Conservation (phyloP, 73 alveolate genomes). For the Tetrahymena malaccensis region DNA sequence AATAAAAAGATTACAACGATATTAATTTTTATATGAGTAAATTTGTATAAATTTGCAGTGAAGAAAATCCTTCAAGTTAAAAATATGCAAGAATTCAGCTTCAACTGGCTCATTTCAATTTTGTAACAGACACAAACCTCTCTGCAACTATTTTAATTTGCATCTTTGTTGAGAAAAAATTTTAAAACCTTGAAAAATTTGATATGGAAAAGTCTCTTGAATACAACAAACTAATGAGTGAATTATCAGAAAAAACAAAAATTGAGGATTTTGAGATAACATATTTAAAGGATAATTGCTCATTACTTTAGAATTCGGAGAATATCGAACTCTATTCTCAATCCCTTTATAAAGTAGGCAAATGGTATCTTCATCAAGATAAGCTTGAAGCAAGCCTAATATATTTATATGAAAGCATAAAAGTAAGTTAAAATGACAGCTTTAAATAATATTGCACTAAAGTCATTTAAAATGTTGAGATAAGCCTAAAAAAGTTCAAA, state of each 20-base stretch:
- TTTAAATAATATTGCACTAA: not conserved
- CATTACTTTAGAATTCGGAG: not conserved
- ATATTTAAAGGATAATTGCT: not conserved
- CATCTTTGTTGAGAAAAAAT: not conserved
- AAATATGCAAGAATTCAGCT: not conserved
- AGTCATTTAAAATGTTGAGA: not conserved
- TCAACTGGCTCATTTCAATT: not conserved
- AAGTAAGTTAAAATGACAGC: not conserved
- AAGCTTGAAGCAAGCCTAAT: not conserved
- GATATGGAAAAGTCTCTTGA: not conserved
- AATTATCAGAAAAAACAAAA: not conserved
- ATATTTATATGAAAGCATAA: not conserved
- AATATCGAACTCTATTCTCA: not conserved
- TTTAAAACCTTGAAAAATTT: not conserved
- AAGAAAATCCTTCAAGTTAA: not conserved
- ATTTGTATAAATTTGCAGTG: not conserved
- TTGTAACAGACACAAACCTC: not conserved
- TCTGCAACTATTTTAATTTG: not conserved
- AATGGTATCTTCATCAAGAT: not conserved
- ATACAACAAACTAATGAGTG: not conserved
- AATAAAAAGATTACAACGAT: not conserved
- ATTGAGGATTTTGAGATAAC: not conserved
- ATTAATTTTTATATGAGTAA: not conserved
- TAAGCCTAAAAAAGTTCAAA: not conserved
- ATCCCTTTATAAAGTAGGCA: not conserved